Percentiles rank a stretch among this genome's conserved stretches.
These are phyloP conservation scores for Cyberlindnera meyerae DNA, from an alignment of 805 yeast species.

Conservation along the genomic window DNA sequence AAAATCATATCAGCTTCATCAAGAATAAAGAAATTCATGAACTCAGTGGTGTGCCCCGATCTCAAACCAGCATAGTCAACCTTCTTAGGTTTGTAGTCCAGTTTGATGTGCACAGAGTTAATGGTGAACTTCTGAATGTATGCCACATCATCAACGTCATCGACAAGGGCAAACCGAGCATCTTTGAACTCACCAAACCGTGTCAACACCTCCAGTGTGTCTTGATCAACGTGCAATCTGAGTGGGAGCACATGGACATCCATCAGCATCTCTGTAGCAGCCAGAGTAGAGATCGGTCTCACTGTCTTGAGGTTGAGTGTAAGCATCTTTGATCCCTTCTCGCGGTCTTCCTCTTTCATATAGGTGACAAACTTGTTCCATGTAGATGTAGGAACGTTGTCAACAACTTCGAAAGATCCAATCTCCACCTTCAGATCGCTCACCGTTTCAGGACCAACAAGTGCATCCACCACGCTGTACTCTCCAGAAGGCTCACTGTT, in stretches of 20 bases:
- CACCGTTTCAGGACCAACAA: conserved; percentile 39
- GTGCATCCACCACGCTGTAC: conserved; percentile 10
- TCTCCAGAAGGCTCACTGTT: conserved; percentile 41
- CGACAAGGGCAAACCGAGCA: conserved; percentile 54
- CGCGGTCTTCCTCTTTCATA: conserved; percentile 64
- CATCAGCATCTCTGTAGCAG: conserved; percentile 64
- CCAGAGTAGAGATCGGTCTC: conserved; percentile 57
- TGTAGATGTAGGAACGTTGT: conserved; percentile 79
- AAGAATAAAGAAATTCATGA: conserved; percentile 81
- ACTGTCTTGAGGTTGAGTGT: conserved; percentile 48
- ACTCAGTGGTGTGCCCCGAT: conserved; percentile 82
- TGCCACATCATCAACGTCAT: conserved; percentile 54
- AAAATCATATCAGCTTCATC: conserved; percentile 79
- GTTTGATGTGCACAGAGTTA: conserved; percentile 51
- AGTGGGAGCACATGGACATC: conserved; percentile 61
- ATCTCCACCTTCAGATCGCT: conserved; percentile 46
- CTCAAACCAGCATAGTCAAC: conserved; percentile 79
- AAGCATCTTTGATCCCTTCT: conserved; percentile 62
- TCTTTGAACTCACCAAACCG: conserved; percentile 82
- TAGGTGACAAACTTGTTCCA: conserved; percentile 83
- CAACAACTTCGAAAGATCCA: conserved; percentile 56
- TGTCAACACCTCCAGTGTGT: conserved; percentile 76
- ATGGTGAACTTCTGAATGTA: conserved; percentile 68
- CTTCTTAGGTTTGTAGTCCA: conserved; percentile 91
- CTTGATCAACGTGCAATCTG: conserved; percentile 86